These are phyloP conservation scores for Pythium oligandrum DNA, from an alignment of 352 stramenopile genomes.

Conservation along the genomic window DNA sequence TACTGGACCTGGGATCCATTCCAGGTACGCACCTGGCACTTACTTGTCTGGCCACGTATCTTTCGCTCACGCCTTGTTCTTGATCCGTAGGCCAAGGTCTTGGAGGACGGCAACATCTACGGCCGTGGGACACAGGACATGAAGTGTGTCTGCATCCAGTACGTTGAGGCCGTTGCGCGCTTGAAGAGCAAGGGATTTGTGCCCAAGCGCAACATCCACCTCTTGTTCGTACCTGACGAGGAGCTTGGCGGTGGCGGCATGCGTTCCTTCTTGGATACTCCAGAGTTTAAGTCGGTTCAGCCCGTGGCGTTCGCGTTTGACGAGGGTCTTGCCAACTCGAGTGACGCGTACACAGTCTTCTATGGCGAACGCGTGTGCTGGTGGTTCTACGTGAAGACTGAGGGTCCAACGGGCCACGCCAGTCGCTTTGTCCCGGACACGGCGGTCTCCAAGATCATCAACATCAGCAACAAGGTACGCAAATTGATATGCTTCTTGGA, in stretches of 20 bases:
- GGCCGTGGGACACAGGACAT: constrained; percentile 94
- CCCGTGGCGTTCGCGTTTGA: constrained; percentile 91
- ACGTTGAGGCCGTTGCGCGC: constrained; percentile 87
- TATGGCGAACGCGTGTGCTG: constrained; percentile 93
- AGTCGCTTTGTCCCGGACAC: constrained; percentile 94
- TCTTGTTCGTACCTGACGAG: constrained; percentile 93
- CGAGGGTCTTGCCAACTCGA: constrained; percentile 90
- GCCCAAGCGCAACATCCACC: constrained; percentile 85
- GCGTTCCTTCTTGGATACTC: constrained; percentile 83
- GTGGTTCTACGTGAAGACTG: constrained; percentile 86
- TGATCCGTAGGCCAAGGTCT: constrained; percentile 47
- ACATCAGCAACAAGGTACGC: constrained; percentile 60
- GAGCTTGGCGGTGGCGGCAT: constrained; percentile 94
- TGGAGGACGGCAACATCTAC: constrained; percentile 91
- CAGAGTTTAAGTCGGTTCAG: constrained; percentile 75
- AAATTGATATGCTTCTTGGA: too few relatives aligned
- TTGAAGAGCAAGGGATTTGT: constrained; percentile 63
- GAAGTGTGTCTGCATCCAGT: constrained; percentile 96
- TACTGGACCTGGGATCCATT: constrained; percentile 92
- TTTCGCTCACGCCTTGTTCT: background rate
- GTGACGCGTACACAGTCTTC: constrained; percentile 92
- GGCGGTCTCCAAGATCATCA: constrained; percentile 91
- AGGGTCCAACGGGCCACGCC: constrained; percentile 77
- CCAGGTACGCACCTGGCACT: constrained; percentile 30
- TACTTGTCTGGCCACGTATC: background rate